These are phyloP conservation scores for Wickerhamiella siamensis DNA, from an alignment of 805 yeast species.

Conservation along the genomic window DNA sequence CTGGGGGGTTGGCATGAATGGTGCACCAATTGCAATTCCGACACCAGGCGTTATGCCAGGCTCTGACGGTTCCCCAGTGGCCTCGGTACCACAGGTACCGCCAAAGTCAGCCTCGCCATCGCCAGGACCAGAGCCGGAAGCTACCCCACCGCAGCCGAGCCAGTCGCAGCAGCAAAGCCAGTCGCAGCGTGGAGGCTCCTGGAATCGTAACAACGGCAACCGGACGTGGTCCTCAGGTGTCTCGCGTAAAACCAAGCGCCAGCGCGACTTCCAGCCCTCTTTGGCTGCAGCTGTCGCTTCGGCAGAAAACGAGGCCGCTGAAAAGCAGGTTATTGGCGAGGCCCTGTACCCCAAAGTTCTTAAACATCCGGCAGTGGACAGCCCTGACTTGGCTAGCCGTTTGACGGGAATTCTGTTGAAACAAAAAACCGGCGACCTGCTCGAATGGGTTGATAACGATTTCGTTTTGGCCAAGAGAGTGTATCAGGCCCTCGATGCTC, in stretches of 20 bases:
- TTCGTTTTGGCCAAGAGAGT: conserved; percentile 70
- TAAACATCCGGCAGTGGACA: conserved; percentile 60
- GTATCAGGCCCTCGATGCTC: conserved; percentile 77
- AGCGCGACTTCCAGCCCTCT: conserved; percentile 20
- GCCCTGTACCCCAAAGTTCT: conserved; percentile 77
- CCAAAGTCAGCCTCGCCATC: not conserved
- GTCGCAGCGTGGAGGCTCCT: no score
- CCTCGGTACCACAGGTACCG: not conserved
- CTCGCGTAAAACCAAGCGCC: conserved; percentile 2
- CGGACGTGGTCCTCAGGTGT: conserved; percentile 1
- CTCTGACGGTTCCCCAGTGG: not conserved
- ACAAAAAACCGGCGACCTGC: conserved; percentile 71
- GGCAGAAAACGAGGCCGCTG: conserved; percentile 31
- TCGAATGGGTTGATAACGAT: conserved; percentile 73
- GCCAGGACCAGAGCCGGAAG: not conserved
- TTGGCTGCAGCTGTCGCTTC: conserved; percentile 38
- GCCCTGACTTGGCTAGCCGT: conserved; percentile 77
- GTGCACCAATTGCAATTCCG: not conserved
- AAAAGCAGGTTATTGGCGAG: conserved; percentile 50
- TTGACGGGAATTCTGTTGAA: conserved; percentile 93
- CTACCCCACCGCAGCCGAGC: not conserved
- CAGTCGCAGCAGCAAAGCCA: not conserved
- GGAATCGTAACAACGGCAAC: no score
- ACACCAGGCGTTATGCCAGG: not conserved
- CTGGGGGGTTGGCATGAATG: not conserved